A percentile compares a stretch with the other conserved stretches of the same genome.
Conservation (phyloP, 1,284 basidiomycete genomes). For the Fistulinella cinereoalba region DNA sequence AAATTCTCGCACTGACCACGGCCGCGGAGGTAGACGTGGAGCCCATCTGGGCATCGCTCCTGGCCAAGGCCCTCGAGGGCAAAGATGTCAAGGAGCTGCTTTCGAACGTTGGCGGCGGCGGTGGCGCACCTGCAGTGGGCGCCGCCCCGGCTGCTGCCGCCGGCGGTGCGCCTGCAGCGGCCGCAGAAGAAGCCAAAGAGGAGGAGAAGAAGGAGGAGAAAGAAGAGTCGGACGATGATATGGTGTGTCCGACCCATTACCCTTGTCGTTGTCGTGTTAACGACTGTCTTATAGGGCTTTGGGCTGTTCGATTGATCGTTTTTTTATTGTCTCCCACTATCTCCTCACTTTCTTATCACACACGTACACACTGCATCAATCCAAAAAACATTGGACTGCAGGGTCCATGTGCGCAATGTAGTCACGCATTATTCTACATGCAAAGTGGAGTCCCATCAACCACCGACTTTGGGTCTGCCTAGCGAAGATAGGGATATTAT, state of each 20-base stretch:
- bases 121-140: conserved; percentile 53
- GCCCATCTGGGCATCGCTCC: conserved; percentile 95
- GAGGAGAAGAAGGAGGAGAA: conserved; percentile 58
- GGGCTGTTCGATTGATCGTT: conserved; percentile 85
- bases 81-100: conserved; percentile 96
- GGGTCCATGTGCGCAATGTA: no score
- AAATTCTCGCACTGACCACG: conserved; percentile 79
- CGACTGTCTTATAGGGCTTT: conserved; percentile 56
- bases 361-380: no score
- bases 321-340: no score
- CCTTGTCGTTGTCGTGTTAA: conserved; percentile 9
- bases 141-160: conserved; percentile 43
- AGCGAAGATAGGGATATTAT: conserved; percentile 22
- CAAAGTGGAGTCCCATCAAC: conserved; percentile 9
- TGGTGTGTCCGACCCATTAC: conserved; percentile 45
- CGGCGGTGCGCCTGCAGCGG: no score
- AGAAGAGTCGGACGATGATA: conserved; percentile 74
- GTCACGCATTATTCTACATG: no score
- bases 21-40: conserved; percentile 89
- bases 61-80: conserved; percentile 97
- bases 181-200: conserved; percentile 65
- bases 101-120: conserved; percentile 85
- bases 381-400: no score
- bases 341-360: no score
- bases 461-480: conserved; percentile 22